Base-by-base conservation (phyloP, 768 basidiomycete genomes). In the Mycena rosella region DNA sequence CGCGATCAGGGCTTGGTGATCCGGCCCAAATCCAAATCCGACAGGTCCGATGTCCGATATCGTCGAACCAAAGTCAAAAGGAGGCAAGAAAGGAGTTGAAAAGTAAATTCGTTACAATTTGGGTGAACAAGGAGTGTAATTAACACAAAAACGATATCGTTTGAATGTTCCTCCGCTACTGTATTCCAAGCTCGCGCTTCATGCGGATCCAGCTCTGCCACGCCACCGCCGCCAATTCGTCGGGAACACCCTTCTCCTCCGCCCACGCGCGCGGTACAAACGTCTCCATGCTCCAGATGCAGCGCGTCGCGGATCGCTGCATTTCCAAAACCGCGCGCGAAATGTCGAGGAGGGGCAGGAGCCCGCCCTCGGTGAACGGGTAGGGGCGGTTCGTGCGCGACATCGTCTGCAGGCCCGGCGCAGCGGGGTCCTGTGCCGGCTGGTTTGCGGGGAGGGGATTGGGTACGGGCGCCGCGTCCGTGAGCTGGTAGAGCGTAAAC, bases 401-500 rank as follows among this genome's bases (percentile, higher is more conserved):
- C 61, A 63, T 63, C 1, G 52, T 63, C 30, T 63, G 61, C 18
- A 63, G n/a, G 3, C n/a, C 49, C 7, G 61, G 61, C 22, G 61
- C 61, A 32, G 10, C 29, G 4, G 52, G 52, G 24, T 63, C 51
- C 27, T 63, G 61, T 5, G 61, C 27, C 2, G 61, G 61, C 22
- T 63, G 61, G 18, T 54, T 54, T 0, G n/a, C 51, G 20, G 61
- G 61, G 14, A 63, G 52, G 3, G 61, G 61, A 15, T 44, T 22
- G 0, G 61, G 61, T 9, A 34, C 42, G 2, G 61, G 52, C 20
- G 61, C 61, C 13, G 61, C 61, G 22, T 63, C 61, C 7, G 61
- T 32, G 52, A 63, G 61, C 61, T 63, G 61, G 42, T 63, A 63
- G 27, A 63, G 38, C n/a, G n/a, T 20, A 20, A 63, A 63, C 42